Evolutionary conservation across 164 flowering plant genomes (phyloP), one percentile per base, ranked within the genome.

Genomic region (Chloranthus sessilifolius): DNA sequence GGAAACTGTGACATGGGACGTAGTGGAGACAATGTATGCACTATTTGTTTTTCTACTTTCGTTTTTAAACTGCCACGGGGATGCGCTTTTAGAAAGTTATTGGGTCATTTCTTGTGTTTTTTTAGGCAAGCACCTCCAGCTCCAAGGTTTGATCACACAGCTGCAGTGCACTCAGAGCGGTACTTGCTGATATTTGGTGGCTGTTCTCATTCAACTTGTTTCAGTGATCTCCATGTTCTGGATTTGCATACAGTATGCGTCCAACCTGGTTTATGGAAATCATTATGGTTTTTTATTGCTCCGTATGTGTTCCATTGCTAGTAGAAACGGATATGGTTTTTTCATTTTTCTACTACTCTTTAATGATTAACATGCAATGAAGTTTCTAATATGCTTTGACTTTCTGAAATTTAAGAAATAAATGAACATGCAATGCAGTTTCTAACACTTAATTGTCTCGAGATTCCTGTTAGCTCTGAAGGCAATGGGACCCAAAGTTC

Each of bases 171-270:
- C 74, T 79, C 71, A 33, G 79, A 79, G 1, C 88, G 80, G 37
- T 90, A 90, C 75, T 83, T 87, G 62, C 47, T 90, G 23, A 66
- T 90, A 31, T 90, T 90, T 77, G 95, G 95, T 31, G 98, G 98
- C 42, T 85, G 87, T 68, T 87, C 98, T 61, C 95, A 90, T 80
- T 79, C 92, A 33, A 62, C 69, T 28, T 87, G 82, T 70, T 90
- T 74, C 74, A 81, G 61, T 69, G 96, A 87, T 76, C 82, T 92
- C 34, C 86, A 92, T 58, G 75, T 92, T n/a, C 73, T 92, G 34
- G 96, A 92, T 61, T 70, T 88, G 69, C 76, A 83, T 46, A 71
- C 83, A 24, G 96, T 90, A 70, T 76, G 95, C 63, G 12, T 54
- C 37, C 29, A 20, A 20, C 7, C n/a, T n/a, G n/a, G n/a, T 5